Base-by-base conservation (phyloP, 352 stramenopile genomes). In the Phytophthora pluvialis region DNA sequence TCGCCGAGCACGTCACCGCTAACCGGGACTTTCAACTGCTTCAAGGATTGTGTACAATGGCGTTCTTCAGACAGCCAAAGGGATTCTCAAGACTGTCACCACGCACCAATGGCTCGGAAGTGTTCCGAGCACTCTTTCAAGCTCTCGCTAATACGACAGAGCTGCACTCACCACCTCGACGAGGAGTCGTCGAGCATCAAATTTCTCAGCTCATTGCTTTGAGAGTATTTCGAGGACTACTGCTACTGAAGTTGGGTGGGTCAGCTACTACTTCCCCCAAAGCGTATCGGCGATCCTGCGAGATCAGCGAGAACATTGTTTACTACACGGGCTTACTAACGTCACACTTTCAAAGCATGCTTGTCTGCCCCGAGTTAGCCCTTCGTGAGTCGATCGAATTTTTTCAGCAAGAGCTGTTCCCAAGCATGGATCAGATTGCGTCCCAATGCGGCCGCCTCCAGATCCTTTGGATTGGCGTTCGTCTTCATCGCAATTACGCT, bases 321-420 rank as follows among this genome's bases (percentile, higher is more conserved):
- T 84, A 74, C 47, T 93, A 91, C 52, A 77, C 83, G 7, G 69
- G 76, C 10, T 61, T 94, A 9, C 58, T 91, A 26, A 80, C 71
- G 18, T 63, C 70, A 3, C 83, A 92, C 33, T 88, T 83, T 49
- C 72, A 88, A 33, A 65, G 72, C 1, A 67, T 88, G 13, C 36
- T 83, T 5, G 70, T 60, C 9, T 49, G 62, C 10, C 68, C 61
- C 10, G 49, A 72, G 7, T 32, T 86, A 4, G 67, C 72, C 1
- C 74, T 93, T 35, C 79, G 63, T 25, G 81, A 93, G 43, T 88
- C 81, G 8, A 62, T 93, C 3, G 64, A 76, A 7, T 91, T 91
- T 62, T 89, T 89, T 29, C 70, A 81, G 52, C 55, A 77, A 21
- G 84, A 91, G 15, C 16, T 91, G 9, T 78, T 81, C 46, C 68